These are phyloP conservation scores for Phytopythium mirpurense DNA, from an alignment of 352 stramenopile genomes.

Conservation along the genomic window DNA sequence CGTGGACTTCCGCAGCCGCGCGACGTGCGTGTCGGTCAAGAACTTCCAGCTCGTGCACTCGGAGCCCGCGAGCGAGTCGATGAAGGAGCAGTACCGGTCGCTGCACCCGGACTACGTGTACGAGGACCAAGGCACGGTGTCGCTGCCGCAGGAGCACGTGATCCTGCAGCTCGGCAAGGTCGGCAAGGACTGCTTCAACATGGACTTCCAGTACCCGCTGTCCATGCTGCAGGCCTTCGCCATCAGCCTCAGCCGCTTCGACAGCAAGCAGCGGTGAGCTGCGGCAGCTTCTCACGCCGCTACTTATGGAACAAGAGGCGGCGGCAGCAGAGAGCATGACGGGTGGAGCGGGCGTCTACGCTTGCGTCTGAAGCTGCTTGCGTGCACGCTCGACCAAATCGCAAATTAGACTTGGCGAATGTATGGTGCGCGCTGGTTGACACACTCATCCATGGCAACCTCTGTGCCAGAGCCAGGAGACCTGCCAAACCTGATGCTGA, in stretches of 20 bases:
- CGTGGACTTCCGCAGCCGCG: constrained; percentile 90
- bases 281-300: too few relatives aligned
- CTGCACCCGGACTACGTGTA: constrained; percentile 70
- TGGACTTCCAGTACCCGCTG: constrained; percentile 92
- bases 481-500: constrained; percentile 1
- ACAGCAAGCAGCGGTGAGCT: constrained; percentile 79
- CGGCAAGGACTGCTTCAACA: constrained; percentile 93
- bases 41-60: constrained; percentile 92
- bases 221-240: constrained; percentile 91
- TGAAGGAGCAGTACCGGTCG: constrained; percentile 68
- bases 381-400: too few relatives aligned
- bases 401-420: constrained; percentile 2
- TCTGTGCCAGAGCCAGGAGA: neutral
- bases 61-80: constrained; percentile 58
- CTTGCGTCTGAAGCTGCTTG: too few relatives aligned
- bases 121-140: constrained; percentile 82
- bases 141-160: constrained; percentile 73
- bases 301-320: neutral
- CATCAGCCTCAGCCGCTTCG: constrained; percentile 90
- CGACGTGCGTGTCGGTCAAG: constrained; percentile 88
- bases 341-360: too few relatives aligned
- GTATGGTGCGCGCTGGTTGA: neutral
- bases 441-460: constrained; percentile 1
- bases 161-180: constrained; percentile 85
- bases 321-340: neutral